phyloP scores from a whole-genome alignment of 805 yeast species.

The Saccharomyces paradoxus region DNA sequence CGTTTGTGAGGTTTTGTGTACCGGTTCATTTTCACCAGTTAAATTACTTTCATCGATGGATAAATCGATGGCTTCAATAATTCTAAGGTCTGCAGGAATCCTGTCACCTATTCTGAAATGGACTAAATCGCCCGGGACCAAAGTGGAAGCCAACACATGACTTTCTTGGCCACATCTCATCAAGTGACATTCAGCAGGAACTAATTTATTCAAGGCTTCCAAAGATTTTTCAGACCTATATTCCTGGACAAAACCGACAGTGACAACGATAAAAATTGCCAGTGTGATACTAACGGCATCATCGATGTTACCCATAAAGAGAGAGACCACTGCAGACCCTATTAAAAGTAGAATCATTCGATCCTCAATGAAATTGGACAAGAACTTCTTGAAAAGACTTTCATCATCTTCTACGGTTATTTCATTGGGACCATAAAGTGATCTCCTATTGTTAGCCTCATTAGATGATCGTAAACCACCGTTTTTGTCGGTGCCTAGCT shows the following conservation, averaged over 20 bases:
- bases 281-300: conserved; percentile 91
- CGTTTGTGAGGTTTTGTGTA: conserved; percentile 49
- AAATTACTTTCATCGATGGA: conserved; percentile 87
- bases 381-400: conserved; percentile 56
- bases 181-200: conserved; percentile 93
- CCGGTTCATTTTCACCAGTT: conserved; percentile 93
- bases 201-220: conserved; percentile 85
- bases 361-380: conserved; percentile 78
- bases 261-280: conserved; percentile 87
- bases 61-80: conserved; percentile 69
- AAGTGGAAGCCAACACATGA: conserved; percentile 72
- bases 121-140: conserved; percentile 95
- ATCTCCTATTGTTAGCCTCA: conserved; percentile 65
- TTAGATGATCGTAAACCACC: conserved; percentile 60
- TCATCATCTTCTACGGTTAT: conserved; percentile 72
- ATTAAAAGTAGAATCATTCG: conserved; percentile 82
- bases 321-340: conserved; percentile 81
- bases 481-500: conserved; percentile 51
- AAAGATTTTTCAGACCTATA: conserved; percentile 90
- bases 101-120: conserved; percentile 88
- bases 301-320: conserved; percentile 90
- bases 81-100: conserved; percentile 89
- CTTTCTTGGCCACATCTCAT: conserved; percentile 74
- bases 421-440: conserved; percentile 76
- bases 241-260: conserved; percentile 97